These are phyloP conservation scores for Pseudopyrenochaeta lycopersici DNA, from an alignment of 2,329 filamentous ascomycete species.

Conservation along the genomic window DNA sequence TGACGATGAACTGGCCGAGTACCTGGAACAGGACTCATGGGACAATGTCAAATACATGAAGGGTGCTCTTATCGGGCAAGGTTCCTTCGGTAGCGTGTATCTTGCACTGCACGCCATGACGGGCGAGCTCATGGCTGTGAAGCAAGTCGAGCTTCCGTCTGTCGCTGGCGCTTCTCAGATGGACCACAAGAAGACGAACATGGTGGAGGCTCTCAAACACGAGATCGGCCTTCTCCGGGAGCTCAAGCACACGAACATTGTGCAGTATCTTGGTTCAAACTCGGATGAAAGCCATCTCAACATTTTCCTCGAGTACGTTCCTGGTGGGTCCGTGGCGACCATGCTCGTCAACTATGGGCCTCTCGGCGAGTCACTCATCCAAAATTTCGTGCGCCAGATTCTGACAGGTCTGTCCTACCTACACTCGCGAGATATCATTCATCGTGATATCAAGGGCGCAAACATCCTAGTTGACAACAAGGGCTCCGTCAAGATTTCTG, in stretches of 20 bases:
- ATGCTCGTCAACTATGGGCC: slow-evolving; percentile 99
- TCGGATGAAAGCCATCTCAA: slow-evolving; percentile 92
- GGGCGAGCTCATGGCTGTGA: slow-evolving; percentile 96
- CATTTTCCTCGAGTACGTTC: slow-evolving; percentile 99
- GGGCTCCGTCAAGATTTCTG: slow-evolving; percentile 97
- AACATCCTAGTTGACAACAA: slow-evolving; percentile 99
- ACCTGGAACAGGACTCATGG: slow-evolving; percentile 91
- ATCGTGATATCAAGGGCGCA: slow-evolving; percentile 98
- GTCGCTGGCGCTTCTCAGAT: slow-evolving; percentile 75
- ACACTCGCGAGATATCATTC: slow-evolving; percentile 94
- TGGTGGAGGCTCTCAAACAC: slow-evolving; percentile 96
- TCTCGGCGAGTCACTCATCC: slow-evolving; percentile 88
- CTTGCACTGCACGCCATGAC: slow-evolving; percentile 94
- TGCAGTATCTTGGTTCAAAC: slow-evolving; percentile 96
- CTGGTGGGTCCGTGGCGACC: slow-evolving; percentile 94
- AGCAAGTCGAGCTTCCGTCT: slow-evolving; percentile 93
- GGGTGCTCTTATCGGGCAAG: slow-evolving; percentile 94
- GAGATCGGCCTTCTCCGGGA: slow-evolving; percentile 95
- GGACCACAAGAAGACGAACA: slow-evolving; percentile 93
- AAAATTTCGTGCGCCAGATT: slow-evolving; percentile 97
- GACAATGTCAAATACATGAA: slow-evolving; percentile 99
- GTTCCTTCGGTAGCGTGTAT: slow-evolving; percentile 95
- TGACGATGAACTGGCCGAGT: slow-evolving; percentile 88
- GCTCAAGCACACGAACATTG: slow-evolving; percentile 94
- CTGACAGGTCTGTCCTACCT: slow-evolving; percentile 91